Conservation (phyloP, 164 flowering plant genomes). For the Stephania yunnanensis region DNA sequence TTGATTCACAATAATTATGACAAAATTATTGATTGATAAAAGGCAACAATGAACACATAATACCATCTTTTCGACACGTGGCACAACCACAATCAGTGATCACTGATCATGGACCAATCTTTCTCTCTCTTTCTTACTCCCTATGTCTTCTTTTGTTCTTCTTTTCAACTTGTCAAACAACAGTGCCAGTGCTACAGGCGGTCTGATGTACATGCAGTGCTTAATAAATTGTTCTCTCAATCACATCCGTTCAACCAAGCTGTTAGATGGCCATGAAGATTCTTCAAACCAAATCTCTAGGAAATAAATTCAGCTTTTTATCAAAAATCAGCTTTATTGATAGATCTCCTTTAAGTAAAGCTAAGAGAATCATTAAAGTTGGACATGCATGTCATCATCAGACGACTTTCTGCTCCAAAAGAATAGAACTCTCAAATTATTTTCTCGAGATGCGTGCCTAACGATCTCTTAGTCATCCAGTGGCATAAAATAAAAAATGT, state of each 20-base stretch:
- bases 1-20: slow-evolving; percentile 11
- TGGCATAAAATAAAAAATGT: background rate
- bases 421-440: background rate
- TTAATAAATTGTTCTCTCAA: no score
- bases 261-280: background rate
- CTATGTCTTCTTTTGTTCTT: no score
- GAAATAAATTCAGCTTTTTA: background rate
- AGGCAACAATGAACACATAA: background rate
- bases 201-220: background rate
- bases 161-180: no score
- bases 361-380: background rate
- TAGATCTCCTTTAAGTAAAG: background rate
- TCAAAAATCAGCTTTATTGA: background rate
- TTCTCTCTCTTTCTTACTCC: background rate
- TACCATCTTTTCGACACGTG: slow-evolving; percentile 3
- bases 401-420: background rate
- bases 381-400: background rate
- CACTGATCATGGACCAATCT: background rate
- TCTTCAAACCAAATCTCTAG: background rate
- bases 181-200: background rate
- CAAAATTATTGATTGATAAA: slow-evolving; percentile 14
- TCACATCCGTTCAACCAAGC: background rate
- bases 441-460: background rate
- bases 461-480: background rate
- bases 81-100: background rate